phyloP scores from a whole-genome alignment of 139 green algal species.

The Auxenochlorella protothecoides region DNA sequence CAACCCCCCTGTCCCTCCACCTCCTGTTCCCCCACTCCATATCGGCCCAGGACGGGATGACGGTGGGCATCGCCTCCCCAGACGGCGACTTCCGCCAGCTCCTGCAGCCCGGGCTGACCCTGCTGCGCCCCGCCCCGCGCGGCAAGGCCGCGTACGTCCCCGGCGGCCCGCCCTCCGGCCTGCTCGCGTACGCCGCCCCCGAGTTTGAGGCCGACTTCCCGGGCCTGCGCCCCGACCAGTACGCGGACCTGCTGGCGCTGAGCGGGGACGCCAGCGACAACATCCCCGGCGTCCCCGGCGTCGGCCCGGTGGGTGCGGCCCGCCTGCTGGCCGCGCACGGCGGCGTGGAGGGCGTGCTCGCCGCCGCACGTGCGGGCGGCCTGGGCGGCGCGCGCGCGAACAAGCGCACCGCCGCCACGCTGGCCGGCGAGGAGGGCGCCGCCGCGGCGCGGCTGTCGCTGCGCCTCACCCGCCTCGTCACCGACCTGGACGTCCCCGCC shows the following conservation, averaged over 20 bases:
- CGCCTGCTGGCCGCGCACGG: conserved; percentile 26
- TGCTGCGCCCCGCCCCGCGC: conserved; percentile 32
- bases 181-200: conserved; percentile 6
- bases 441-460: conserved; percentile 37
- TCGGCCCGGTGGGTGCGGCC: conserved; percentile 44
- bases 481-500: conserved; percentile 24
- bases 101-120: conserved; percentile 37
- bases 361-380: conserved; percentile 4
- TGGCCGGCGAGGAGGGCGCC: conserved; percentile 18
- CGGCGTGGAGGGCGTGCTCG: conserved; percentile 27
- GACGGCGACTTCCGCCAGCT: conserved; percentile 71
- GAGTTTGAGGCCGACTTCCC: no score
- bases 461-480: conserved; percentile 42
- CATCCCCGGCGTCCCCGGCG: conserved; percentile 34
- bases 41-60: conserved; percentile 20
- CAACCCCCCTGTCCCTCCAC: background rate
- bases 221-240: conserved; percentile 35
- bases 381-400: background rate
- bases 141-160: background rate
- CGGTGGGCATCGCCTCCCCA: conserved; percentile 46
- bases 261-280: conserved; percentile 43
- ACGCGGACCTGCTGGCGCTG: conserved; percentile 45
- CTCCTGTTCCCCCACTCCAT: no score
- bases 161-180: background rate
- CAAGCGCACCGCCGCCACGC: conserved; percentile 6